These are phyloP conservation scores for Neoscytalidium dimidiatum DNA, from an alignment of 2,329 filamentous ascomycete genomes.

Conservation along the genomic window DNA sequence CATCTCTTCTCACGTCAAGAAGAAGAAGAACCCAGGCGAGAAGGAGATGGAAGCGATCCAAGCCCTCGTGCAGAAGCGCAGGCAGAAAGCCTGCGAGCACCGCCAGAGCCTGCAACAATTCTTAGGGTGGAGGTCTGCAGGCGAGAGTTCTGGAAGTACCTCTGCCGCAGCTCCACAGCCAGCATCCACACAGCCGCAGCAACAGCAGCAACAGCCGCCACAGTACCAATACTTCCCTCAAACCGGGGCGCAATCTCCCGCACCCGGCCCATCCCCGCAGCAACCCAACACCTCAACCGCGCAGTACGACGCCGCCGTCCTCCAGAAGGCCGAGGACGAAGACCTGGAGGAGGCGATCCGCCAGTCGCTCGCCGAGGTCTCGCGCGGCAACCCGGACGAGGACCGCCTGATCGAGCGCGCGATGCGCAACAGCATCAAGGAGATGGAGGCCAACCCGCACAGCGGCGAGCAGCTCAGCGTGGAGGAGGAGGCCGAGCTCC, in stretches of 20 bases:
- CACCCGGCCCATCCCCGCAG: neutral
- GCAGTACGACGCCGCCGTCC: constrained; percentile 19
- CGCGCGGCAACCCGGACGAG: constrained; percentile 67
- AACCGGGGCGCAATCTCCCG: neutral
- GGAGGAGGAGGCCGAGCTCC: constrained; percentile 48
- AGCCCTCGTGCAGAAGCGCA: constrained; percentile 40
- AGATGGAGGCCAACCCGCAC: constrained; percentile 48
- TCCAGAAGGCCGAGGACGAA: constrained; percentile 26
- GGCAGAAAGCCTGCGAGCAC: constrained; percentile 20
- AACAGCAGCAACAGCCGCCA: neutral
- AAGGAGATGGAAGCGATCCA: constrained; percentile 54
- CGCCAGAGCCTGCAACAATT: constrained; percentile 24
- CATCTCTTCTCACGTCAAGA: constrained; percentile 60
- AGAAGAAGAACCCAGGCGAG: constrained; percentile 53
- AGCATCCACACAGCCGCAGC: neutral
- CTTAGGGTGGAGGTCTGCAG: neutral
- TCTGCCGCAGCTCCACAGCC: neutral
- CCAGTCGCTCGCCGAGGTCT: constrained; percentile 64
- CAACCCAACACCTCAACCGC: neutral
- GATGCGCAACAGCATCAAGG: constrained; percentile 69
- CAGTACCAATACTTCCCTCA: neutral
- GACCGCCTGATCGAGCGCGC: constrained; percentile 72
- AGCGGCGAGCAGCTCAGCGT: constrained; percentile 28
- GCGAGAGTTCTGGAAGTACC: neutral
- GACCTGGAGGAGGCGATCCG: constrained; percentile 72